phyloP scores from a whole-genome alignment of 345 rosid genomes.

The Raphanus sativus region DNA sequence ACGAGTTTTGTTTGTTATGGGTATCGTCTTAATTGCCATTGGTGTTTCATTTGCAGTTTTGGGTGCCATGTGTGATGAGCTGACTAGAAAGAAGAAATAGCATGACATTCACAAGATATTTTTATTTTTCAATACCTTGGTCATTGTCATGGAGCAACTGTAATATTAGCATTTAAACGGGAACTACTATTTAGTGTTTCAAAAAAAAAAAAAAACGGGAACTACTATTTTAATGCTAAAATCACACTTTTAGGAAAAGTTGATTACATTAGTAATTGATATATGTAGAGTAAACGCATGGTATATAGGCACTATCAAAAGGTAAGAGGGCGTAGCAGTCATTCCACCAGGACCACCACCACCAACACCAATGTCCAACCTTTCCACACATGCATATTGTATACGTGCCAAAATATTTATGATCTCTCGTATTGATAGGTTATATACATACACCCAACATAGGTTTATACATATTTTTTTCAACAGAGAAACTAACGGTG shows the following conservation, averaged over 20 bases:
- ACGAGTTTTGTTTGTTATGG: neutral
- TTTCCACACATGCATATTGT: slow-evolving; percentile 25
- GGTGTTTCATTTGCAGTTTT: neutral
- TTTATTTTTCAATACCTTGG: neutral
- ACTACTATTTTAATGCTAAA: neutral
- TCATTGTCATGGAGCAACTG: neutral
- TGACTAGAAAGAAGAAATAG: neutral
- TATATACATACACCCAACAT: neutral
- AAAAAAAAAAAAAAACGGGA: too few relatives aligned
- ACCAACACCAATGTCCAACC: slow-evolving; percentile 30
- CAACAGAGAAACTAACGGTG: neutral
- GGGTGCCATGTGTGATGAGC: neutral
- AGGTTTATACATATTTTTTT: neutral
- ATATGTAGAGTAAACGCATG: slow-evolving; percentile 27
- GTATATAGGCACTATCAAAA: slow-evolving; percentile 21
- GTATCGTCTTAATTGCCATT: neutral
- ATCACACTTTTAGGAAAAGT: neutral
- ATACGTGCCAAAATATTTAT: slow-evolving; percentile 20
- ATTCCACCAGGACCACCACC: slow-evolving; percentile 34
- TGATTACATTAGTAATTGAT: neutral
- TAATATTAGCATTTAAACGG: neutral
- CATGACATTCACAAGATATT: neutral
- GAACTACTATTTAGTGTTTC: too few relatives aligned
- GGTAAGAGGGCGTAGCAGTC: slow-evolving; percentile 26
- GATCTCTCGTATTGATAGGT: neutral